Evolutionary conservation across 768 basidiomycete species (phyloP), one percentile per base, ranked within the genome.

Genomic region (Mrakia blollopis): DNA sequence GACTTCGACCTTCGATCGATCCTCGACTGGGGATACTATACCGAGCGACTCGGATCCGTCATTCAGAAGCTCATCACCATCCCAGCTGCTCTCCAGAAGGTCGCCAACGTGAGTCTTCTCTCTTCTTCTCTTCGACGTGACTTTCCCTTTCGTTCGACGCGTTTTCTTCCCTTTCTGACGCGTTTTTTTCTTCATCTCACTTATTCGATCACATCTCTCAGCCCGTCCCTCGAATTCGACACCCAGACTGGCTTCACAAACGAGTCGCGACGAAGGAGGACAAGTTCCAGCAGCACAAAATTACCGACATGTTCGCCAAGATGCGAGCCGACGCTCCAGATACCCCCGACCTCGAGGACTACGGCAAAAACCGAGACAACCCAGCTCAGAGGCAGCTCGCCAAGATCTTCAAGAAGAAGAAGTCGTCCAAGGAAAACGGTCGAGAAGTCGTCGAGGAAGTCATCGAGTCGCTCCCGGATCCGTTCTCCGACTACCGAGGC

Each of bases 41-140:
- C 98, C 80, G 97, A 98, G 81, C 91, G 97, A 25, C 84, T 99
- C 32, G 97, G 97, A 8, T 97, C 94, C 2, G 97, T 98, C 80
- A 94, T 99, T 76, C 97, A 99, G 84, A 99, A 99, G 81, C 86
- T 99, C 74, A 98, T 99, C 84, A 99, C 97, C 2, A 99, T 99
- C 80, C 97, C 97, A 11, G 97, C 97, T 10, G 97, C 97, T 0
- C 91, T 98, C 88, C 97, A 99, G 83, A 96, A 96, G 80, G 92
- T 99, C 69, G 84, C 92, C 6, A 99, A 99, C 82, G 77, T 78
- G 69, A 74, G 77, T 74, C n/a, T 8, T 25, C 61, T 72, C 63
- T 8, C 50, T 18, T 9, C 54, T 30, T 13, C 10, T 7, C 30
- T 75, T 37, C 44, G 28, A 37, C 16, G 14, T 2, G 30, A n/a